These are phyloP conservation scores for Fusarium praegraminearum DNA, from an alignment of 2,329 filamentous ascomycete genomes.

Conservation along the genomic window DNA sequence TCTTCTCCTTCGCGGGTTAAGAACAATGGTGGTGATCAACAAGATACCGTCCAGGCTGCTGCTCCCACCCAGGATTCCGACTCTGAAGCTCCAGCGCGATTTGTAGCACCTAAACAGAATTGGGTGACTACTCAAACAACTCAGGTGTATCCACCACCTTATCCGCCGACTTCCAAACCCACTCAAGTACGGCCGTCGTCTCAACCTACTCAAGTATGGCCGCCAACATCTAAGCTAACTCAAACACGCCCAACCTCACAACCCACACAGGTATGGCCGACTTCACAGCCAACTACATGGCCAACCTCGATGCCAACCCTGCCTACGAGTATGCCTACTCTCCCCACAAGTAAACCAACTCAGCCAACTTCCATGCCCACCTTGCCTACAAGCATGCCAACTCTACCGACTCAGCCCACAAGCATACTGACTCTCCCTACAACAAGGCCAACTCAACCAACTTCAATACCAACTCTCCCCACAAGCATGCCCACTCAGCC, in stretches of 20 bases:
- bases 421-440: neutral
- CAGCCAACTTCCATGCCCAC: neutral
- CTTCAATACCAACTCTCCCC: rapidly evolving
- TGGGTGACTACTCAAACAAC: neutral
- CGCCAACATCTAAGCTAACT: neutral
- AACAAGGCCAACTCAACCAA: neutral
- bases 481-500: too few species aligned
- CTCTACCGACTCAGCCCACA: neutral
- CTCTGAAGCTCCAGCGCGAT: neutral
- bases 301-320: neutral
- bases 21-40: neutral
- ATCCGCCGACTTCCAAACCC: neutral
- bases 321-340: neutral
- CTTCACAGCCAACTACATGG: neutral
- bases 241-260: neutral
- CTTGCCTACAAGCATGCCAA: neutral
- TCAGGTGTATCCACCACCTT: too few species aligned
- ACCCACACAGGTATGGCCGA: neutral
- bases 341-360: too few species aligned
- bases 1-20: neutral
- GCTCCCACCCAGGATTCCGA: neutral
- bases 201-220: neutral
- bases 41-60: neutral
- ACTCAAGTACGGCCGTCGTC: neutral
- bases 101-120: neutral